A percentile compares a stretch with the other conserved stretches of the same genome.
Evolutionary conservation across 164 flowering plant genomes (phyloP).

Genomic region (Euptelea pleiosperma): DNA sequence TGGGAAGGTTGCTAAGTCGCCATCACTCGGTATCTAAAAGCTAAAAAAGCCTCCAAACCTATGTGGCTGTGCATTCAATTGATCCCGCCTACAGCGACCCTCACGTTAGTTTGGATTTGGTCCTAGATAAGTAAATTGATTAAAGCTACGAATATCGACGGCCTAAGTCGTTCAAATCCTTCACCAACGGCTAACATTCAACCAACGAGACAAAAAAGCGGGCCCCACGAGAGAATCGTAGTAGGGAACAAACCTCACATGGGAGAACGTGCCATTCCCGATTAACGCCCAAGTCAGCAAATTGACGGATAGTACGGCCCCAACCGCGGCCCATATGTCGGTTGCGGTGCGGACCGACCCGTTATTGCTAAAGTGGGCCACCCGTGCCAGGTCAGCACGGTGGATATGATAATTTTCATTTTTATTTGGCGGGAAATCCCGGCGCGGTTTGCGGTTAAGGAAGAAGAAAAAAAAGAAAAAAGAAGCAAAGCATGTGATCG

Average conservation of each 20-base stretch:
- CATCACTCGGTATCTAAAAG: too few species aligned
- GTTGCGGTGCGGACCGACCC: not conserved
- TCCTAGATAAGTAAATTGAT: not conserved
- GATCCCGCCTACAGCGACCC: too few species aligned
- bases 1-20: too few species aligned
- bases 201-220: not conserved
- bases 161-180: not conserved
- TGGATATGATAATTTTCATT: too few species aligned
- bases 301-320: not conserved
- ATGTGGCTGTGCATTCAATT: too few species aligned
- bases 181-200: not conserved
- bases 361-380: not conserved
- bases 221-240: constrained; percentile 2
- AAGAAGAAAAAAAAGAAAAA: not conserved
- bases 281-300: constrained; percentile 3
- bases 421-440: not conserved
- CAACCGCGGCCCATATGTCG: constrained; percentile 1
- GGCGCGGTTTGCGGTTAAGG: constrained; percentile 6
- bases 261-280: constrained; percentile 16
- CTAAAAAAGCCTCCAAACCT: too few species aligned
- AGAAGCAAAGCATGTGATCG: not conserved
- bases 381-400: not conserved
- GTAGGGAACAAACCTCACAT: constrained; percentile 24
- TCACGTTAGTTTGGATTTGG: too few species aligned
- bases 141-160: not conserved